phyloP scores from a whole-genome alignment of 495 filamentous ascomycete species.

The Aspergillus nanangensis region DNA sequence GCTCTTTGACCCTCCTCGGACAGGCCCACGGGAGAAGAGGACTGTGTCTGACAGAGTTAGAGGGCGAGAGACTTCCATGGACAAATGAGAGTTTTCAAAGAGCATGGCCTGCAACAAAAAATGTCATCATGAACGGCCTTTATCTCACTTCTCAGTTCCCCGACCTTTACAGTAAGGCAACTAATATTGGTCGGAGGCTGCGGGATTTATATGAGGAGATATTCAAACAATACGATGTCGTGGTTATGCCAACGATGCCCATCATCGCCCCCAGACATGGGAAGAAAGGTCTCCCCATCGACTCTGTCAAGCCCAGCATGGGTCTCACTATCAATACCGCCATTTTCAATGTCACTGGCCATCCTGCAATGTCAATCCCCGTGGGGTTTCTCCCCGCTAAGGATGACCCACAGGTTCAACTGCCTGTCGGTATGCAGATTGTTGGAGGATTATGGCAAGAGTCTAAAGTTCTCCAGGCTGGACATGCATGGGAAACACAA shows the following conservation, averaged over 20 bases:
- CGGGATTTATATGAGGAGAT: slow-evolving; percentile 41
- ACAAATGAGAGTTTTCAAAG: slow-evolving; percentile 26
- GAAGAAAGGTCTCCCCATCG: slow-evolving; percentile 31
- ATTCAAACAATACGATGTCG: slow-evolving; percentile 37
- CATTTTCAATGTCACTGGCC: slow-evolving; percentile 53
- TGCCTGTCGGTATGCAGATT: slow-evolving; percentile 57
- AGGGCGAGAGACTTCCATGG: slow-evolving; percentile 25
- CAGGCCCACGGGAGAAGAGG: slow-evolving; percentile 34
- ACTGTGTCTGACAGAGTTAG: slow-evolving; percentile 37
- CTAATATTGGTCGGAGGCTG: slow-evolving; percentile 36
- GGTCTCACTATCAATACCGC: slow-evolving; percentile 52
- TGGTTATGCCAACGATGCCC: slow-evolving; percentile 47
- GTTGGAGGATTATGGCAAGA: slow-evolving; percentile 42
- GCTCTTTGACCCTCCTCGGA: slow-evolving; percentile 35
- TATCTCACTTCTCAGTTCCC: slow-evolving; percentile 36
- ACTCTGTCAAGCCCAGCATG: slow-evolving; percentile 34
- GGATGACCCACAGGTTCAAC: slow-evolving; percentile 37
- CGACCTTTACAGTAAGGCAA: slow-evolving; percentile 35
- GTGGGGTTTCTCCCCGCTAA: slow-evolving; percentile 43
- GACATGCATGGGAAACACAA: slow-evolving; percentile 46
- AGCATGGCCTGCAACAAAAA: slow-evolving; percentile 38
- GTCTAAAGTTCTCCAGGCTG: slow-evolving; percentile 41
- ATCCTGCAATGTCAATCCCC: slow-evolving; percentile 54
- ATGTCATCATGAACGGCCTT: slow-evolving; percentile 38
- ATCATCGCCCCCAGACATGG: slow-evolving; percentile 34